Conservation (phyloP, 1,284 basidiomycete species). For the Boletellus dicymbophilus region DNA sequence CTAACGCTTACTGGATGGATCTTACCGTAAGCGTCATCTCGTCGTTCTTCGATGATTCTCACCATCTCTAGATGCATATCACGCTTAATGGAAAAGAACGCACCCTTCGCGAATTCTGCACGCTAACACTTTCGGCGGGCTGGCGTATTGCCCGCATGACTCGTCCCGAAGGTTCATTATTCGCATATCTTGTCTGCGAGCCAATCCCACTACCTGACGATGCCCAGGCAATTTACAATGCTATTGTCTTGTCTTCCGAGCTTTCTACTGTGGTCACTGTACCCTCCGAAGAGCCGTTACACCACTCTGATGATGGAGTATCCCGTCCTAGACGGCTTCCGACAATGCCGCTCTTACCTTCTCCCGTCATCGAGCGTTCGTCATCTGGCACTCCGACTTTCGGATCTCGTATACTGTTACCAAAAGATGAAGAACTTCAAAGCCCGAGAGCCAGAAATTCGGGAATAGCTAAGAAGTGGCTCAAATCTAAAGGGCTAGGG, state of each 20-base stretch:
- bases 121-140: constrained; percentile 58
- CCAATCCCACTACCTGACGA: constrained; percentile 51
- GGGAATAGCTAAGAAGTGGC: constrained; percentile 25
- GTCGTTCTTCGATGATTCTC: neutral
- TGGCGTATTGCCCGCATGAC: constrained; percentile 67
- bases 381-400: constrained; percentile 58
- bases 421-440: constrained; percentile 29
- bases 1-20: constrained; percentile 74
- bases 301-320: constrained; percentile 21
- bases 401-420: constrained; percentile 44
- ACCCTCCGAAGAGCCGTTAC: constrained; percentile 21
- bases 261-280: constrained; percentile 20
- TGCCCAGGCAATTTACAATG: constrained; percentile 25
- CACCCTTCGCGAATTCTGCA: constrained; percentile 63
- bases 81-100: constrained; percentile 73
- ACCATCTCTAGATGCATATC: constrained; percentile 59
- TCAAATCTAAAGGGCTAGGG: constrained; percentile 32
- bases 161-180: constrained; percentile 58
- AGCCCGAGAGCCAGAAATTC: constrained; percentile 12
- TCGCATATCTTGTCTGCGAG: constrained; percentile 67
- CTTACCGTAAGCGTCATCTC: constrained; percentile 49
- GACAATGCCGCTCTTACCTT: constrained; percentile 7
- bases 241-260: constrained; percentile 17
- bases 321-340: constrained; percentile 12
- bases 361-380: constrained; percentile 26